Conservation (phyloP, 1,139 yeast species). For the Diutina pseudorugosa region DNA sequence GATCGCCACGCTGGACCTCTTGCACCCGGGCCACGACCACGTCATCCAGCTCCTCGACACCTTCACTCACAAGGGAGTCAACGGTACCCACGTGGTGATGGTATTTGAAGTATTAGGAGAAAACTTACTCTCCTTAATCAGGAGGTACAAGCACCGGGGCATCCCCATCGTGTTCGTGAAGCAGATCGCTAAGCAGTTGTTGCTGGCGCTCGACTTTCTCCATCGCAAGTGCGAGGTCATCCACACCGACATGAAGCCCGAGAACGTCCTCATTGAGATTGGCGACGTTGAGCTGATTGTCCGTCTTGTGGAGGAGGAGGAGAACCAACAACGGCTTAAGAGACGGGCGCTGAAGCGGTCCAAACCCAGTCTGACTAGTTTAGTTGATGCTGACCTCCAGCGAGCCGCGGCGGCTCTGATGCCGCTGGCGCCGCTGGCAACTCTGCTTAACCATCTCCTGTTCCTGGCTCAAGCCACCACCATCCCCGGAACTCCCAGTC, state of each 20-base stretch:
- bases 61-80: conserved; percentile 28
- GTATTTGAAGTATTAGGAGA: conserved; percentile 34
- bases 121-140: conserved; percentile 27
- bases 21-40: conserved; percentile 27
- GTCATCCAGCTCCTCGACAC: conserved; percentile 30
- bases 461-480: conserved; percentile 1
- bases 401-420: neutral
- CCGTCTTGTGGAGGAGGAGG: conserved; percentile 21
- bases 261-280: conserved; percentile 28
- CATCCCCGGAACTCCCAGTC: conserved; percentile 20
- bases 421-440: neutral
- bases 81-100: conserved; percentile 32
- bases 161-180: conserved; percentile 25
- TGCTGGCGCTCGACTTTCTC: conserved; percentile 27
- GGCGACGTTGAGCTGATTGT: conserved; percentile 26
- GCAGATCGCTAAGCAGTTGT: conserved; percentile 26
- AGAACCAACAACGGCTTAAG: conserved; percentile 7
- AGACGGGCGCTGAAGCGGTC: neutral
- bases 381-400: neutral
- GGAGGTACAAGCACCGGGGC: conserved; percentile 28
- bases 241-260: conserved; percentile 35
- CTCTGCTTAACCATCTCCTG: neutral
- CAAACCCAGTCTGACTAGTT: neutral
- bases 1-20: conserved; percentile 16
- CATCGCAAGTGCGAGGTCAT: conserved; percentile 29